Conservation (phyloP, 345 rosid species). For the Eucalyptus regnans region DNA sequence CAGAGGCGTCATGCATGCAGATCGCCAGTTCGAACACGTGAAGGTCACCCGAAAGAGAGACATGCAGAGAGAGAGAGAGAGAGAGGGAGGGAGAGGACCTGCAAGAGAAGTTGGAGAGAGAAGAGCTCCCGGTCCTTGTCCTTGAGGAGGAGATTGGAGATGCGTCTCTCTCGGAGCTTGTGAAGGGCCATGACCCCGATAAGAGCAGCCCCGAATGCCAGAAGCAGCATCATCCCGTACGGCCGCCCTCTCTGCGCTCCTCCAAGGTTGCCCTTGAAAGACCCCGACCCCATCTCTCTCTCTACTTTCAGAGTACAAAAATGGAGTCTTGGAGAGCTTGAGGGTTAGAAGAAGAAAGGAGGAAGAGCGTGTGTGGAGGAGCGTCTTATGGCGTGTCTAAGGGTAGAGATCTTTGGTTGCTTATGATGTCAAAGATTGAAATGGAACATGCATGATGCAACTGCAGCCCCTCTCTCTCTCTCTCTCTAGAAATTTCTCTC, state of each 20-base stretch:
- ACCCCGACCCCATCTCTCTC: constrained; percentile 15
- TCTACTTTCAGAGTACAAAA: not conserved
- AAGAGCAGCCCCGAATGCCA: constrained; percentile 51
- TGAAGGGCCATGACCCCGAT: constrained; percentile 40
- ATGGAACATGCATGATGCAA: not conserved
- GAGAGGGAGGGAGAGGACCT: constrained; percentile 12
- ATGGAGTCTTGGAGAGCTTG: not conserved
- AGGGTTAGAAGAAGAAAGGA: not conserved
- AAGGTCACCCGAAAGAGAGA: constrained; percentile 18
- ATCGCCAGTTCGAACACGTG: not conserved
- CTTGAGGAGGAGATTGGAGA: constrained; percentile 29
- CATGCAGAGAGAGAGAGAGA: constrained; percentile 16
- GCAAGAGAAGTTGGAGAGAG: constrained; percentile 41
- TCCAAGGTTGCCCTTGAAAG: constrained; percentile 6
- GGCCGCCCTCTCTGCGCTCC: constrained; percentile 19
- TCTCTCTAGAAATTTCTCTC: not conserved
- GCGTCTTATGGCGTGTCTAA: not conserved
- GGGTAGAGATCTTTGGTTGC: not conserved
- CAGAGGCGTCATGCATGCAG: not conserved
- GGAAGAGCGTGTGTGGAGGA: not conserved
- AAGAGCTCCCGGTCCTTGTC: constrained; percentile 33
- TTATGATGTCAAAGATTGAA: not conserved
- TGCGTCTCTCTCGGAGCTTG: constrained; percentile 45
- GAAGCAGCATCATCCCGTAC: constrained; percentile 30
- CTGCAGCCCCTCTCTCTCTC: not conserved